Evolutionary conservation across 805 yeast genomes (phyloP), one percentile per base, ranked within the genome.

Genomic region (Lipomyces kockii): DNA sequence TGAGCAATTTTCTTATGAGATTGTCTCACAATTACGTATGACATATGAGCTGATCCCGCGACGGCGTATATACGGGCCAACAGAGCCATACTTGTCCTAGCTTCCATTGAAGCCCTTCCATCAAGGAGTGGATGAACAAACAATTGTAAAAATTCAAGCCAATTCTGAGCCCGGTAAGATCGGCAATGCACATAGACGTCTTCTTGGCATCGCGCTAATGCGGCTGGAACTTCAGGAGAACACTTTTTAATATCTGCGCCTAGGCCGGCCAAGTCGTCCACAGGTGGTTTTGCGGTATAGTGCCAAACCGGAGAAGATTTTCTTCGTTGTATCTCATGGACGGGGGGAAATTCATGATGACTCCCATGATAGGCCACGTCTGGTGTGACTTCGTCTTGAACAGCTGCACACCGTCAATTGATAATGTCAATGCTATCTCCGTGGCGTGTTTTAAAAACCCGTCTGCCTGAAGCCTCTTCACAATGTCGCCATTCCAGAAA

Each of bases 321-420:
- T 46, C 52, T 46, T 46, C 4, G 27, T 51, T 20, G 54, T 20
- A 25, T 51, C 54, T 20, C 54, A 11, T n/a, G 54, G 54, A 20
- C 27, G 54, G 54, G 4, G 52, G 14, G 25, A 17, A 20, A 51
- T 17, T 51, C 25, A 51, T 20, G 54, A 51, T 3, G 54, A 51
- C 27, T 51, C 54, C 54, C 25, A 51, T 51, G 25, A 51, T 20
- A n/a, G 54, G 27, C 54, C 54, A 51, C 54, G 54, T 51, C 54
- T 51, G 54, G 54, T 51, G 54, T 51, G 25, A 51, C 29, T 51
- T 51, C 25, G 54, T 51, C 27, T 6, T 20, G 29, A 51, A 29
- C 54, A 51, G 11, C 27, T 51, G 27, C 27, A 51, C 54, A n/a
- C 54, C 54, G 11, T 51, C 25, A 20, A 51, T 51, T 4, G 54